Percentiles rank a stretch among this genome's conserved stretches.
Conservation (phyloP, 768 basidiomycete genomes). For the Russula sp. region DNA sequence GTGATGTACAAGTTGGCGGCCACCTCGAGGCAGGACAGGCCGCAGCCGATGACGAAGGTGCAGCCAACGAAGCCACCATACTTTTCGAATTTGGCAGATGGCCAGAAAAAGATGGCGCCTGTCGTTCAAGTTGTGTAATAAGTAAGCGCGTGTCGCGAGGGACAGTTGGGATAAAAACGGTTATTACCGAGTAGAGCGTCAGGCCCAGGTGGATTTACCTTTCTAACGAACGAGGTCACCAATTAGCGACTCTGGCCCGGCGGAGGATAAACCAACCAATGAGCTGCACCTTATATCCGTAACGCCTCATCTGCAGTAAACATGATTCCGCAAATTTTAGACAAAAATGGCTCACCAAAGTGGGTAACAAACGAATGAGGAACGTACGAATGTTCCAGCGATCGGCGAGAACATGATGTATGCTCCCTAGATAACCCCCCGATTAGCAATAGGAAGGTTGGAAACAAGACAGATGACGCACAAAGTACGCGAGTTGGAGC, state of each 20-base stretch:
- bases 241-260: neutral
- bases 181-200: slow-evolving; percentile 47
- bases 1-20: slow-evolving; percentile 79
- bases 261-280: neutral
- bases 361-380: neutral
- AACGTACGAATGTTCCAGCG: slow-evolving; percentile 51
- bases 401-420: slow-evolving; percentile 56
- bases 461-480: slow-evolving; percentile 26
- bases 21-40: slow-evolving; percentile 61
- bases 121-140: slow-evolving; percentile 8
- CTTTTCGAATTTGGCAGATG: slow-evolving; percentile 58
- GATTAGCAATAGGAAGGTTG: neutral
- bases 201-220: slow-evolving; percentile 61
- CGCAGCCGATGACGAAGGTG: slow-evolving; percentile 67
- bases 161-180: slow-evolving; percentile 12
- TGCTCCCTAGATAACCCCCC: slow-evolving; percentile 40
- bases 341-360: neutral
- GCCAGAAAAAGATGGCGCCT: slow-evolving; percentile 79
- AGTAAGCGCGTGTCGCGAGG: slow-evolving; percentile 25
- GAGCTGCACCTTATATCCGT: slow-evolving; percentile 52
- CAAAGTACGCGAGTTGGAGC: slow-evolving; percentile 69
- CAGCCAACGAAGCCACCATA: slow-evolving; percentile 72
- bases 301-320: slow-evolving; percentile 44
- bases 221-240: slow-evolving; percentile 30
- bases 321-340: neutral